A percentile compares a stretch with the other conserved stretches of the same genome.
phyloP scores from a whole-genome alignment of 176 grass and related monocot genomes.

The Oryza glumipatula region DNA sequence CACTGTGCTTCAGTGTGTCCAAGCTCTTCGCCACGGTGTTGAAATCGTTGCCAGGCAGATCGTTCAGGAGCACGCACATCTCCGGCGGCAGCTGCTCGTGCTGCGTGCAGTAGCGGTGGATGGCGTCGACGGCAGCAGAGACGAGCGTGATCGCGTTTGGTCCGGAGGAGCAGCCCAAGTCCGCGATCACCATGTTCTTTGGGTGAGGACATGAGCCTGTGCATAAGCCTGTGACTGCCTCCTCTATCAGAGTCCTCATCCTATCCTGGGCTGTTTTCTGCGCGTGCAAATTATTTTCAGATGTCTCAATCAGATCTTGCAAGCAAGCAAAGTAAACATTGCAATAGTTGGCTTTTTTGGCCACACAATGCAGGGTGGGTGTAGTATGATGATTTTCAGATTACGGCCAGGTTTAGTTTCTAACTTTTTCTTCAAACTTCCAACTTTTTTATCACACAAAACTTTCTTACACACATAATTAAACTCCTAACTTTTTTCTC shows the following conservation, averaged over 20 bases:
- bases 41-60: slow-evolving; percentile 23
- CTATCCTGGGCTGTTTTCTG: not conserved
- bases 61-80: not conserved
- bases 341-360: no score
- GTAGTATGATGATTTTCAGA: not conserved
- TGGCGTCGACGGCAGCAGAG: not conserved
- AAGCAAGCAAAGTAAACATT: no score
- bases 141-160: not conserved
- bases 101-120: not conserved
- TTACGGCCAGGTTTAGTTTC: not conserved
- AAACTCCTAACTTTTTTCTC: no score
- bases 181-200: not conserved
- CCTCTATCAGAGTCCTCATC: not conserved
- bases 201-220: not conserved
- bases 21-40: not conserved
- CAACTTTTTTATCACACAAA: no score
- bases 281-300: not conserved
- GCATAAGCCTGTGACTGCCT: not conserved
- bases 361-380: not conserved
- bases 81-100: not conserved
- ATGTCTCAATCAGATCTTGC: not conserved
- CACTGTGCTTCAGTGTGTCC: not conserved
- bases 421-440: no score
- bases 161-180: not conserved
- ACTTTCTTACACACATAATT: no score